Percentiles rank a stretch among this genome's conserved stretches.
Evolutionary conservation across 2,329 filamentous ascomycete genomes (phyloP).

Genomic region (Lizonia empirigonia): DNA sequence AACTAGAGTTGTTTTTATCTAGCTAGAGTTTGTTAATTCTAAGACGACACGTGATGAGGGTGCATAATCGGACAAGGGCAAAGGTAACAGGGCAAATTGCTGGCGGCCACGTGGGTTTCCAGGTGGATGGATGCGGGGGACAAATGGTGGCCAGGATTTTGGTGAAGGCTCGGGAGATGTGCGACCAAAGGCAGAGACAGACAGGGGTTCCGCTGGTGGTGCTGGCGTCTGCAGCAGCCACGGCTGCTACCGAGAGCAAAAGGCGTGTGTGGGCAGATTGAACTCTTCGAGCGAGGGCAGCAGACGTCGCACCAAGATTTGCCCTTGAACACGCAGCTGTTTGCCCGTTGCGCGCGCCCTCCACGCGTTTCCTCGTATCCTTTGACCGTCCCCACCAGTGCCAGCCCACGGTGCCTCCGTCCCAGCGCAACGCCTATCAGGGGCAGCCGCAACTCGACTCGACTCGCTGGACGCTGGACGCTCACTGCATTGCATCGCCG

Average conservation of each 20-base stretch:
- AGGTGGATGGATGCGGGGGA: conserved; percentile 1
- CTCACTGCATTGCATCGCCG: too few relatives aligned
- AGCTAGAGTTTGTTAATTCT: too few relatives aligned
- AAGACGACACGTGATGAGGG: too few relatives aligned
- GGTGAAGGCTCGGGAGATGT: conserved; percentile 14
- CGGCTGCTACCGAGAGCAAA: conserved; percentile 4
- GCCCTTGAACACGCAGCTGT: neutral
- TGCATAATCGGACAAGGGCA: too few relatives aligned
- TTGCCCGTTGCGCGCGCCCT: neutral
- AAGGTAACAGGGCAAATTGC: neutral
- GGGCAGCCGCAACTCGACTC: too few relatives aligned
- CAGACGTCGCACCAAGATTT: conserved; percentile 6
- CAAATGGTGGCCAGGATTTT: neutral
- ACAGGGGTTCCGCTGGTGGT: neutral
- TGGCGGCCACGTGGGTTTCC: conserved; percentile 2
- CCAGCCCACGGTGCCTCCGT: too few relatives aligned
- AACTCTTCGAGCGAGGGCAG: neutral
- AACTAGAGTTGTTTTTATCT: too few relatives aligned
- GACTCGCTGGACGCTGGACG: too few relatives aligned
- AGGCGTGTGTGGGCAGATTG: neutral
- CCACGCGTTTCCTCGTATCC: too few relatives aligned
- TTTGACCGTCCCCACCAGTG: too few relatives aligned
- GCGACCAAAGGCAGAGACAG: conserved; percentile 1
- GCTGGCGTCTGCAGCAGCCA: conserved; percentile 7
- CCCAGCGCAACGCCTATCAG: too few relatives aligned